Percentiles rank a stretch among this genome's conserved stretches.
These are phyloP conservation scores for Linnemannia schmuckeri DNA, from an alignment of 192 early-diverging fungal species.

Conservation along the genomic window DNA sequence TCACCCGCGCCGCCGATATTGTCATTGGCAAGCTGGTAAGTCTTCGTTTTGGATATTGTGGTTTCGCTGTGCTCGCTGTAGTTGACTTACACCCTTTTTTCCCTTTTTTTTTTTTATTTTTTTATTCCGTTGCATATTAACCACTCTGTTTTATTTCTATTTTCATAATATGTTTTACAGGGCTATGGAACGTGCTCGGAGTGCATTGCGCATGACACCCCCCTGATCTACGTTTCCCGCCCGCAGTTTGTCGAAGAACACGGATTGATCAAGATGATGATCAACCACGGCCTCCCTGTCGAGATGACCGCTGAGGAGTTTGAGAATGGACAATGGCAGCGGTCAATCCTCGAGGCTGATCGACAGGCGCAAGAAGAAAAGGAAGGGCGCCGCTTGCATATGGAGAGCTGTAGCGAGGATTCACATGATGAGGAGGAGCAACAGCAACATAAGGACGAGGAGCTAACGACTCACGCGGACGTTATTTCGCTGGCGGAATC, in stretches of 20 bases:
- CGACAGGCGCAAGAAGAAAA: conserved; percentile 17
- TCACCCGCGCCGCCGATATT: conserved; percentile 67
- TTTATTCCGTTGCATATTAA: background rate
- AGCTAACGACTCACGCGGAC: background rate
- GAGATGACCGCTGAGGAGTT: conserved; percentile 64
- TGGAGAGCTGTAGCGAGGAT: conserved; percentile 29
- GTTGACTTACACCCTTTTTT: background rate
- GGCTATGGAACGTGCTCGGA: conserved; percentile 73
- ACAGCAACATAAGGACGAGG: background rate
- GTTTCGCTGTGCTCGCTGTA: background rate
- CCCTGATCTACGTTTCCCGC: conserved; percentile 69
- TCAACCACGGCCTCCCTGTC: conserved; percentile 60
- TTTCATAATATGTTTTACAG: conserved; percentile 8
- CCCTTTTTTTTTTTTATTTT: background rate
- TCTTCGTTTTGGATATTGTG: background rate
- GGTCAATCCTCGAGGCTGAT: conserved; percentile 56
- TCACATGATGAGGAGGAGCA: background rate
- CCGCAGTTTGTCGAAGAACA: conserved; percentile 70
- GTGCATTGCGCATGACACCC: conserved; percentile 65
- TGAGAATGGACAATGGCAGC: conserved; percentile 63
- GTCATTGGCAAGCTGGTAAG: conserved; percentile 68
- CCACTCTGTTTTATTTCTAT: background rate
- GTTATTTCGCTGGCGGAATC: background rate
- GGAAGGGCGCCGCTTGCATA: conserved; percentile 16
- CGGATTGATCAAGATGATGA: conserved; percentile 65